Conservation (phyloP, 2,329 filamentous ascomycete genomes). For the Xylaria arbuscula region DNA sequence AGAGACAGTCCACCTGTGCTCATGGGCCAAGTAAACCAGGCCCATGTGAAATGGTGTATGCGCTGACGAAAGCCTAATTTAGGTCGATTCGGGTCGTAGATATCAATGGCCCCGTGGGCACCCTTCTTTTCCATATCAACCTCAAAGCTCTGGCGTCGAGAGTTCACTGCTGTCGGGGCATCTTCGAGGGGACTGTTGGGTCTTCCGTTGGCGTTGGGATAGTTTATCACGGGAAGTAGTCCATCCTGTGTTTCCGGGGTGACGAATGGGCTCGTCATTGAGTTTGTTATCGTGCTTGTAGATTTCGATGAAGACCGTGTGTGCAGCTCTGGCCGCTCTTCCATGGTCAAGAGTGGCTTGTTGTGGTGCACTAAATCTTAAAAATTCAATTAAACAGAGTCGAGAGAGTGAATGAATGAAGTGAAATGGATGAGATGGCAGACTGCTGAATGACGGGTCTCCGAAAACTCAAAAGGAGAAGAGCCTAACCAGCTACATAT, state of each 20-base stretch:
- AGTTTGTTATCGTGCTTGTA: background rate
- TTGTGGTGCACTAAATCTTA: background rate
- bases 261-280: slow-evolving; percentile 2
- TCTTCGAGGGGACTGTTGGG: slow-evolving; percentile 22
- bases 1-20: slow-evolving; percentile 76
- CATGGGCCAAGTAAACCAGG: slow-evolving; percentile 81
- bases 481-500: slow-evolving; percentile 13
- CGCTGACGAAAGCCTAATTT: slow-evolving; percentile 58
- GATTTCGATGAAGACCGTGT: slow-evolving; percentile 7
- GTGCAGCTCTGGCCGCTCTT: slow-evolving; percentile 5
- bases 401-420: slow-evolving; percentile 18
- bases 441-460: background rate
- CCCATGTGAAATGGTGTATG: slow-evolving; percentile 73
- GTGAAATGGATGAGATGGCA: background rate
- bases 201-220: slow-evolving; percentile 9
- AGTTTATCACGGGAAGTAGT: background rate
- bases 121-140: slow-evolving; percentile 21
- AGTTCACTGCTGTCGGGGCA: slow-evolving; percentile 28
- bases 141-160: slow-evolving; percentile 21
- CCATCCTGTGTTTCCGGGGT: background rate
- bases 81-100: slow-evolving; percentile 51
- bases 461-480: background rate
- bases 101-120: slow-evolving; percentile 35
- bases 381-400: background rate
- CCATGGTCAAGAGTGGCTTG: background rate